Evolutionary conservation across 179 eudicot species (phyloP).

Genomic region (Silene coronaria): DNA sequence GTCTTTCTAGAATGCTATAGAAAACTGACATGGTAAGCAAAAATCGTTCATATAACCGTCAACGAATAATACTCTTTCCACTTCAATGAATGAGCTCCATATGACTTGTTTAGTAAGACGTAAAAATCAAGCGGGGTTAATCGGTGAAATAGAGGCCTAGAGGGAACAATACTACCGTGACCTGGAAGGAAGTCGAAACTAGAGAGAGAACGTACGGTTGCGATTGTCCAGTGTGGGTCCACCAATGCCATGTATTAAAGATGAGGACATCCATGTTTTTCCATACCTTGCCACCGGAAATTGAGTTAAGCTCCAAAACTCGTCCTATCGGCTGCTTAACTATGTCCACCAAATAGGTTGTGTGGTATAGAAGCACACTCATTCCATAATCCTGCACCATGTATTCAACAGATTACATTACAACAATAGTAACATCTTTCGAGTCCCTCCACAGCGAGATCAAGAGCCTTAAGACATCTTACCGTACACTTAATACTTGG

Average conservation of each 20-base stretch:
- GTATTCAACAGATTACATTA: neutral
- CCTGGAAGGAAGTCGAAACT: neutral
- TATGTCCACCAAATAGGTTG: constrained; percentile 74
- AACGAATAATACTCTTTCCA: too few species aligned
- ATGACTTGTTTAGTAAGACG: too few species aligned
- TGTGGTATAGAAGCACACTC: constrained; percentile 48
- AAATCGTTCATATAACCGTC: neutral
- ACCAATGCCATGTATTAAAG: constrained; percentile 98
- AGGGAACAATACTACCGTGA: too few species aligned
- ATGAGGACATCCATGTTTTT: constrained; percentile 68
- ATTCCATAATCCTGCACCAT: constrained; percentile 68
- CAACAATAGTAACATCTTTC: neutral
- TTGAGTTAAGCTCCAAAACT: constrained; percentile 63
- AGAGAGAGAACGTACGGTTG: constrained; percentile 44
- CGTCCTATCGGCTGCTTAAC: constrained; percentile 51
- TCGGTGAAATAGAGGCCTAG: too few species aligned
- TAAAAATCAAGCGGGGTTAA: too few species aligned
- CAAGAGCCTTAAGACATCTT: neutral
- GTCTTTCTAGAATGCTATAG: neutral
- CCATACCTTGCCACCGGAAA: constrained; percentile 67
- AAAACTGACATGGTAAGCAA: neutral
- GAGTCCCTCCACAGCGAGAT: neutral
- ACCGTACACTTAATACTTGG: too few species aligned
- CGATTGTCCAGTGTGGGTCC: constrained; percentile 77
- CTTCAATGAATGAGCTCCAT: neutral